Evolutionary conservation across 2,329 filamentous ascomycete genomes (phyloP).

Genomic region (Sphaerulina populicola): DNA sequence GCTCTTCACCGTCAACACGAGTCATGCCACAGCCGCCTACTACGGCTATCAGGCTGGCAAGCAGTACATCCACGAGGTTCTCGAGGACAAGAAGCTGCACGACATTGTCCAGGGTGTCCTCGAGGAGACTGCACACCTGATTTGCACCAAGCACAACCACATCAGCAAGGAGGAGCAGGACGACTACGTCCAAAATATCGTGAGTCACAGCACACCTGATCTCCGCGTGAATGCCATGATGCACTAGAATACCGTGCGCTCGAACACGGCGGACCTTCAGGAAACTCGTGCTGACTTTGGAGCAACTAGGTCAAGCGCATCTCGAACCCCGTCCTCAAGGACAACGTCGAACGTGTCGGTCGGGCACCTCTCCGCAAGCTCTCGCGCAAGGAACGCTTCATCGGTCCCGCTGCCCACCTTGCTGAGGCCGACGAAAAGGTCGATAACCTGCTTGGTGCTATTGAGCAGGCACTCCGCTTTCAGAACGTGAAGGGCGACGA

Average conservation of each 20-base stretch:
- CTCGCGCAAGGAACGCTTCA: conserved; percentile 88
- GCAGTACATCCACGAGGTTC: conserved; percentile 79
- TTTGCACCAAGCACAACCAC: conserved; percentile 68
- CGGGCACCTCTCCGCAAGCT: conserved; percentile 92
- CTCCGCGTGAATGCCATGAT: not conserved
- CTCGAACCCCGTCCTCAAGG: conserved; percentile 85
- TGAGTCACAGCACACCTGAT: conserved; percentile 41
- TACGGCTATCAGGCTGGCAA: conserved; percentile 83
- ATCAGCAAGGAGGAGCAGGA: conserved; percentile 68
- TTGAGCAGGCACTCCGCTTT: conserved; percentile 91
- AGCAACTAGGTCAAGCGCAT: conserved; percentile 50
- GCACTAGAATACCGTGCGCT: not conserved
- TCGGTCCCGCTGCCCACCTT: conserved; percentile 82
- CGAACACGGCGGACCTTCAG: not conserved
- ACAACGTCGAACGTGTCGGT: conserved; percentile 89
- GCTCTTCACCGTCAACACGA: conserved; percentile 98
- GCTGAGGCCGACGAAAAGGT: conserved; percentile 70
- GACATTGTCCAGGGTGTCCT: conserved; percentile 71
- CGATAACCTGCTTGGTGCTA: conserved; percentile 65
- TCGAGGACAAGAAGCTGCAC: conserved; percentile 72
- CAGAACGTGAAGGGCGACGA: conserved; percentile 89
- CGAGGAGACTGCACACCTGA: conserved; percentile 75
- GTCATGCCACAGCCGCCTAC: conserved; percentile 92
- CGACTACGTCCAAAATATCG: conserved; percentile 84
- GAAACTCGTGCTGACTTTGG: not conserved